Evolutionary conservation across 768 basidiomycete species (phyloP).

Genomic region (Pleurotus tuber-regium): DNA sequence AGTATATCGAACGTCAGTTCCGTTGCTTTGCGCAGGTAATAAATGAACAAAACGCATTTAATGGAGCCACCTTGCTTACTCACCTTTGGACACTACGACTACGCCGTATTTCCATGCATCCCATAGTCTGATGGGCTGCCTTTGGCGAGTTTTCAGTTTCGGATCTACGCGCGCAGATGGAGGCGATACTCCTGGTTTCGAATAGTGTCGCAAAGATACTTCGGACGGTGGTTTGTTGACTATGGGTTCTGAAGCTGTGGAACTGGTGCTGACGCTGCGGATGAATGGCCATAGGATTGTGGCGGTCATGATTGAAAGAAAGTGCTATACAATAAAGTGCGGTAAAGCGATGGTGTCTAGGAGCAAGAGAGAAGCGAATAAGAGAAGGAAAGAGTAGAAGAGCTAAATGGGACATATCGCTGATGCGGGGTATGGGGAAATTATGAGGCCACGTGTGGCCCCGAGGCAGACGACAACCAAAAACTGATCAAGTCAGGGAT

Average conservation of each 20-base stretch:
- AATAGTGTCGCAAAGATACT: slow-evolving; percentile 50
- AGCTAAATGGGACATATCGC: slow-evolving; percentile 1
- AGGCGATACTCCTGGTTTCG: slow-evolving; percentile 65
- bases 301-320: slow-evolving; percentile 12
- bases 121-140: slow-evolving; percentile 58
- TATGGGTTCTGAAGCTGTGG: slow-evolving; percentile 9
- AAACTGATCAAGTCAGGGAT: too few species aligned
- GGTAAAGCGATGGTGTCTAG: too few species aligned
- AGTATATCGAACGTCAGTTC: slow-evolving; percentile 66
- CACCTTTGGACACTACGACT: slow-evolving; percentile 69
- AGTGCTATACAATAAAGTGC: too few species aligned
- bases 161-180: slow-evolving; percentile 74
- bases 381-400: slow-evolving; percentile 5
- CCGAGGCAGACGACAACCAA: too few species aligned
- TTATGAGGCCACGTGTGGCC: not conserved
- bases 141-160: slow-evolving; percentile 56
- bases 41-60: not conserved
- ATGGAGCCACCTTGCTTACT: slow-evolving; percentile 7
- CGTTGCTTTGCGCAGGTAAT: slow-evolving; percentile 28
- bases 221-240: slow-evolving; percentile 22
- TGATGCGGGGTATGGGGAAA: slow-evolving; percentile 5
- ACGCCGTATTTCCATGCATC: slow-evolving; percentile 70
- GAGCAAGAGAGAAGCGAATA: slow-evolving; percentile 11
- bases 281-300: slow-evolving; percentile 15
- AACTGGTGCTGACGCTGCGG: slow-evolving; percentile 10